Percentiles rank a stretch among this genome's conserved stretches.
Evolutionary conservation across 2,329 filamentous ascomycete species (phyloP).

Genomic region (Pseudogymnoascus sp.): DNA sequence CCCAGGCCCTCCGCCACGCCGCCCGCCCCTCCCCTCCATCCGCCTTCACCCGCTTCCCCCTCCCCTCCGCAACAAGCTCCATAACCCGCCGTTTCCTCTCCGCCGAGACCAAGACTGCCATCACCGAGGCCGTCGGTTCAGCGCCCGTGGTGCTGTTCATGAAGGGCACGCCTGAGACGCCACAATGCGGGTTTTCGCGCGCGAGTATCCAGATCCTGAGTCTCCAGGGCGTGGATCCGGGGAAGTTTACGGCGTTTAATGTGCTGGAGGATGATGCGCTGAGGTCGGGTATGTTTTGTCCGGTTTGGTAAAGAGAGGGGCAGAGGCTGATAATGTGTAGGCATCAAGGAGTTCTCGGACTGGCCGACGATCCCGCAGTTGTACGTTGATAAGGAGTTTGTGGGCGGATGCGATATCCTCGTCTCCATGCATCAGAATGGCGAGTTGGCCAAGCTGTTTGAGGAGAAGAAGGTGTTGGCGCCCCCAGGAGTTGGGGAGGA

Average conservation of each 20-base stretch:
- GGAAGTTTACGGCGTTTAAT: constrained; percentile 97
- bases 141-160: constrained; percentile 96
- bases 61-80: too few species aligned
- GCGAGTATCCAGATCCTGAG: constrained; percentile 93
- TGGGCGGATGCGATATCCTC: constrained; percentile 96
- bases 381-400: constrained; percentile 90
- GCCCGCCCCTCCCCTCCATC: neutral
- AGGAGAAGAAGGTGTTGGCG: constrained; percentile 83
- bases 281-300: constrained; percentile 57
- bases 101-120: constrained; percentile 69
- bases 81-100: constrained; percentile 69
- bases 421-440: constrained; percentile 97
- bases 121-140: constrained; percentile 81
- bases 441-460: constrained; percentile 81
- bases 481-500: neutral
- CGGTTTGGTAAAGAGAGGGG: neutral
- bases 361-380: constrained; percentile 98
- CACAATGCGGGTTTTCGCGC: constrained; percentile 94
- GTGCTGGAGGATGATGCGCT: constrained; percentile 88
- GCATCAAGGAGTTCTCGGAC: constrained; percentile 98
- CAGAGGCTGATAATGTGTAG: constrained; percentile 29
- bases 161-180: constrained; percentile 95
- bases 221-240: constrained; percentile 87
- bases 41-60: neutral
- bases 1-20: neutral